Base-by-base conservation (phyloP, 2,329 filamentous ascomycete species). In the Sphaerostilbella broomeana region DNA sequence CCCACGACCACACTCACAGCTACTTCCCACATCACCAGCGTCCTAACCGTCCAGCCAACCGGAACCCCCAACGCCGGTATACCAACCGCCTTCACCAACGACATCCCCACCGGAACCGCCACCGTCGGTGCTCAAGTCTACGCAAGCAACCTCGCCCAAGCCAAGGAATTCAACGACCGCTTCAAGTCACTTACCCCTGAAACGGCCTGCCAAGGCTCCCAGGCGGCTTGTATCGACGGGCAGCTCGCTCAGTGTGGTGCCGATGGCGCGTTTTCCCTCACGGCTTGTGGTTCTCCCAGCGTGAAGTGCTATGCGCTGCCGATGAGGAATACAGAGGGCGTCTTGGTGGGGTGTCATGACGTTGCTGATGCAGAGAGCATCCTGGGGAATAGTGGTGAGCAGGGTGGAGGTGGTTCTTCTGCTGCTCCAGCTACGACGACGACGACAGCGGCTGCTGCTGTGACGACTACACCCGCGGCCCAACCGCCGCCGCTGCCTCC, bases 221-320 rank as follows among this genome's bases (percentile, higher is more conserved):
- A 77, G 42, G 61, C 65, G 3, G 74, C 75, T 4, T 80, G 76
- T 38, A 67, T 79, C 30, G 53, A 61, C 11, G 70, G 72, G 16
- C 62, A 67, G 35, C 50, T 71, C 4, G 73, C 62, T n/a, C 53
- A 53, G 11, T 81, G 77, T 50, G 55, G 57, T 19, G 43, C 46
- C 9, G 42, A 45, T 5, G 67, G 68, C 13, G 52, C 49, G 0
- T 79, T 72, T 48, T 49, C 56, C 4, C 62, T 76, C 13, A 51
- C 48, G 1, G 44, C 55, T 8, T 68, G 68, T 27, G 60, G 57
- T 20, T 28, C 26, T 1, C 35, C 47, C 1, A 59, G 56, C 8
- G 54, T 56, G 31, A 55, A 59, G 33, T 80, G 76, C 55, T 71
- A 67, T 34, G 76, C 72, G 2, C 54, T 79, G 45, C 77, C 77